Evolutionary conservation across 371 early-diverging fungal genomes (phyloP), one percentile per base, ranked within the genome.

Genomic region (Rhizopus microsporus): DNA sequence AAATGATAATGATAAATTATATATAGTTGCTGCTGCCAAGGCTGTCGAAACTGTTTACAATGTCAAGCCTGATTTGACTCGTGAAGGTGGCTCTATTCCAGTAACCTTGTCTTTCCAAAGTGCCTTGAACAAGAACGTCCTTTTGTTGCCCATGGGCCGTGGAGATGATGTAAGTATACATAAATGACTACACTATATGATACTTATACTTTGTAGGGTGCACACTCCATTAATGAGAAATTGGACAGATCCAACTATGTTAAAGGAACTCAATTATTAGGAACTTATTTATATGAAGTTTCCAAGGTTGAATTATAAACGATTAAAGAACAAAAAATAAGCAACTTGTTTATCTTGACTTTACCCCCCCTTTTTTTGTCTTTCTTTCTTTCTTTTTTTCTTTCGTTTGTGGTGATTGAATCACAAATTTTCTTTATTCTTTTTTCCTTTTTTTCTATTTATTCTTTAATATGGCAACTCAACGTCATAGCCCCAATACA

Each of bases 11-110:
- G 0, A 13, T 50, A 33, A 31, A 1, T 54, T 32, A 3, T 43
- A 16, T 31, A 33, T 69, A 86, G 89, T 92, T 38, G 96, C 97
- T 32, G 97, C 88, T 38, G 80, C 89, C 40, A 85, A 84, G 54
- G 98, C 98, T 58, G 89, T 92, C 50, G 90, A 96, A 80, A 85
- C 78, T 51, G 94, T 97, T 23, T 96, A 88, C 72, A 83, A 86
- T 49, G 88, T 89, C 63, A 89, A 84, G 75, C 98, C 98, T 56
- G 98, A 98, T 65, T 81, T 91, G 68, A 98, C 97, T 23, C 90
- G 98, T 68, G 98, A 98, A 83, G 98, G 96, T 60, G 95, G 97
- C 7, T 93, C 93, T 39, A 98, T 98, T 65, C 98, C 98, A n/a
- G 95, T 98, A 17, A 97, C 97, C 9, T 81, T 98, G 58, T 94